phyloP scores from a whole-genome alignment of 495 filamentous ascomycete genomes.

The Daldinia caldariorum region DNA sequence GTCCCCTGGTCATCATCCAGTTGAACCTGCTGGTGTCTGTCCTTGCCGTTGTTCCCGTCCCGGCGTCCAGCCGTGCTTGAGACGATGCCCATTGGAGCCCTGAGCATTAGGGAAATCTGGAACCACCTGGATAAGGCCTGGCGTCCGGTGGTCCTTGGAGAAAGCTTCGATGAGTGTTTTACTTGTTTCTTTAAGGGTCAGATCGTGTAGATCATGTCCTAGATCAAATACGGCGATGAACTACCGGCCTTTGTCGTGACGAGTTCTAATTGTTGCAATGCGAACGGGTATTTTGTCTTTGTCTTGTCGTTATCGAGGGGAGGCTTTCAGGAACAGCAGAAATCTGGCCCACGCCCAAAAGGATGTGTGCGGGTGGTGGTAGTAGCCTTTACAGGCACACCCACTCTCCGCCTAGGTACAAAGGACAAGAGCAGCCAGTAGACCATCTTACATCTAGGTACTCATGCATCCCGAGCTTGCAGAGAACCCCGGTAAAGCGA shows the following conservation, averaged over 20 bases:
- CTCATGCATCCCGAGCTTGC: constrained; percentile 35
- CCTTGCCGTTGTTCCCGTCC: constrained; percentile 32
- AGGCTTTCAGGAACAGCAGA: constrained; percentile 38
- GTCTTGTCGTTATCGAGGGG: constrained; percentile 41
- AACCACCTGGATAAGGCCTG: constrained; percentile 21
- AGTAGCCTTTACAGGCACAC: constrained; percentile 42
- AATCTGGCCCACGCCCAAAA: constrained; percentile 40
- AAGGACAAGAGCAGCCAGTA: constrained; percentile 27
- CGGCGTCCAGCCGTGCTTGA: constrained; percentile 39
- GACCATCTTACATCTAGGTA: constrained; percentile 38
- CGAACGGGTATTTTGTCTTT: constrained; percentile 39
- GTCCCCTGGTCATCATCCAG: constrained; percentile 4
- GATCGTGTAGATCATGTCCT: constrained; percentile 30
- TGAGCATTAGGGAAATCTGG: constrained; percentile 33
- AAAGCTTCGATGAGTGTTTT: constrained; percentile 26
- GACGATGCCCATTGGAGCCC: constrained; percentile 40
- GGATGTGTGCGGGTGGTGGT: constrained; percentile 35
- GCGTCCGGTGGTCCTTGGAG: constrained; percentile 21
- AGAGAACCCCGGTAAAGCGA: constrained; percentile 36
- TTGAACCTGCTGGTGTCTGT: constrained; percentile 26
- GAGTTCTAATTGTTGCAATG: constrained; percentile 31
- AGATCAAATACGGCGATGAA: constrained; percentile 32
- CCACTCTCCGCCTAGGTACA: constrained; percentile 26
- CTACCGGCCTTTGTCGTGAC: constrained; percentile 38
- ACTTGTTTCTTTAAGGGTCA: constrained; percentile 37